These are phyloP conservation scores for Barnettozyma pratensis DNA, from an alignment of 805 yeast genomes.

Conservation along the genomic window DNA sequence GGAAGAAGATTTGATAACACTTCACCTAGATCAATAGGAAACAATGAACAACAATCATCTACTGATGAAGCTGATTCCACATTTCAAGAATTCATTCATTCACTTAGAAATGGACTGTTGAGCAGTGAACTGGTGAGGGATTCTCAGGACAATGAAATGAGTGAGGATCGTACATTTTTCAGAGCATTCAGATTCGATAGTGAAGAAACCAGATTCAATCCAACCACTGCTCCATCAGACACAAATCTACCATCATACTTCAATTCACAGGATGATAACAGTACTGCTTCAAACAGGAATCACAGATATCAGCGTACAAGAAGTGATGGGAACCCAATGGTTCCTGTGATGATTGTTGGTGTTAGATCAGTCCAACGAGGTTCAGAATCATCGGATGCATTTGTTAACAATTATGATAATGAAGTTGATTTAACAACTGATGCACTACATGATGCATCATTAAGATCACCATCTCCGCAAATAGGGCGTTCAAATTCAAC, in stretches of 20 bases:
- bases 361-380: slow-evolving; percentile 34
- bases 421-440: slow-evolving; percentile 14
- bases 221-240: too few relatives aligned
- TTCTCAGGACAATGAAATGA: slow-evolving; percentile 1
- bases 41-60: background rate
- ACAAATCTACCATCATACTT: too few relatives aligned
- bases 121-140: slow-evolving; percentile 33
- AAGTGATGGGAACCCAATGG: slow-evolving; percentile 8
- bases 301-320: background rate
- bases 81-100: slow-evolving; percentile 40
- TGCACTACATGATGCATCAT: background rate
- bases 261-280: too few relatives aligned
- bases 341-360: slow-evolving; percentile 47
- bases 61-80: slow-evolving; percentile 27
- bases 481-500: too few relatives aligned
- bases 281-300: too few relatives aligned
- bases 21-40: slow-evolving; percentile 5
- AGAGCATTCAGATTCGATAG: slow-evolving; percentile 39
- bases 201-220: slow-evolving; percentile 5
- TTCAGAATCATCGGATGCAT: slow-evolving; percentile 6
- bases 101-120: slow-evolving; percentile 35
- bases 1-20: slow-evolving; percentile 29
- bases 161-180: slow-evolving; percentile 30
- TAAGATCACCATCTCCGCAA: background rate
- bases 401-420: slow-evolving; percentile 8